Percentiles rank a stretch among this genome's conserved stretches.
Evolutionary conservation across 1,139 yeast species (phyloP).

Genomic region (Meyerozyma sp.): DNA sequence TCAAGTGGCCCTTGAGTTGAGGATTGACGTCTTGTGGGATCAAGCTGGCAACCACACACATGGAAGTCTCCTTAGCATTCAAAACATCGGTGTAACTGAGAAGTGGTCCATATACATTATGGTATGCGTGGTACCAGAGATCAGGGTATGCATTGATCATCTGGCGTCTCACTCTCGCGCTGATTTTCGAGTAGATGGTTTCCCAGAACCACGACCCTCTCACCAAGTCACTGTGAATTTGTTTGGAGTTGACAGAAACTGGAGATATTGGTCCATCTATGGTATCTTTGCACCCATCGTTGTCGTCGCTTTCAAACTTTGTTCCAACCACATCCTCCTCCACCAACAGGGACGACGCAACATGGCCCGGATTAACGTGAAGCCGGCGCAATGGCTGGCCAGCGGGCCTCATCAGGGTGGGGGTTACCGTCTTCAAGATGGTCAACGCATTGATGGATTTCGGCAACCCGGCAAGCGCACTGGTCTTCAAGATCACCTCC

Average conservation of each 20-base stretch:
- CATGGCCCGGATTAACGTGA: constrained; percentile 30
- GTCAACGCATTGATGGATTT: constrained; percentile 76
- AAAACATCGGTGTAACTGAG: constrained; percentile 64
- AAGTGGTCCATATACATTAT: constrained; percentile 73
- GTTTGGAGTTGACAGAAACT: constrained; percentile 24
- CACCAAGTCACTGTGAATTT: constrained; percentile 24
- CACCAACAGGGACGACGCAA: constrained; percentile 33
- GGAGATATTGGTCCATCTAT: constrained; percentile 40
- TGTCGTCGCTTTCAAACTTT: constrained; percentile 19
- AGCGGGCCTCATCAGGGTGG: constrained; percentile 36
- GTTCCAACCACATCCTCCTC: constrained; percentile 41
- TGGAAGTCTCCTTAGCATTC: constrained; percentile 64
- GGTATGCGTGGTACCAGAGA: constrained; percentile 67
- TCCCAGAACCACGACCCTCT: constrained; percentile 73
- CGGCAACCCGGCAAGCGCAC: constrained; percentile 81
- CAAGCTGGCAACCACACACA: constrained; percentile 72
- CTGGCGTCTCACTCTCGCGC: constrained; percentile 61
- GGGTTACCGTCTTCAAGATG: constrained; percentile 61
- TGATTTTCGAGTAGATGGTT: constrained; percentile 68
- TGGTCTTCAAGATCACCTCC: constrained; percentile 71
- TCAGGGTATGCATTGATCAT: constrained; percentile 78
- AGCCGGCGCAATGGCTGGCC: constrained; percentile 25
- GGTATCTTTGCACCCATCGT: constrained; percentile 22
- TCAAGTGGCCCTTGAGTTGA: constrained; percentile 83
- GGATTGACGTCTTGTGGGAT: constrained; percentile 96